Conservation (phyloP, 208 protist genomes). For the Leishmania major region DNA sequence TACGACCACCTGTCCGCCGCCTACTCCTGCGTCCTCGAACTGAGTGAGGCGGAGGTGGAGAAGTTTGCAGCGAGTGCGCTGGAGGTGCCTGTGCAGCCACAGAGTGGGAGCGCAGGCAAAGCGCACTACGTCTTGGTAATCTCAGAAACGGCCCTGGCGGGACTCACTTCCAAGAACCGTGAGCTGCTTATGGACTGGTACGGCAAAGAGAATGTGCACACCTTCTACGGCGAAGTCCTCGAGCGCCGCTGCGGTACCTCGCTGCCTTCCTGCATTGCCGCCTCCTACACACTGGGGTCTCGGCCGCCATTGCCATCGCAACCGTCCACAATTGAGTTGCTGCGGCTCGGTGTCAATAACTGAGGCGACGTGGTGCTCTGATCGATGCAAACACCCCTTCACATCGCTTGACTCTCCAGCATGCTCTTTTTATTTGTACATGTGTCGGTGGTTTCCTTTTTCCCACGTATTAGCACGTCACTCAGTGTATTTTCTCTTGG, state of each 20-base stretch:
- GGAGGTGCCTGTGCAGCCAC: slow-evolving; percentile 38
- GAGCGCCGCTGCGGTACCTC: slow-evolving; percentile 65
- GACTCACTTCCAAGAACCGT: slow-evolving; percentile 35
- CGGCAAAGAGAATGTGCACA: slow-evolving; percentile 57
- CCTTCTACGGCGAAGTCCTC: slow-evolving; percentile 62
- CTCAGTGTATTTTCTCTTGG: not conserved
- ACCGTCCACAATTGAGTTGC: slow-evolving; percentile 30
- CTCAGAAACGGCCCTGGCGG: slow-evolving; percentile 49
- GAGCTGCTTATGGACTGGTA: slow-evolving; percentile 57
- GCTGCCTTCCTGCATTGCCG: slow-evolving; percentile 49
- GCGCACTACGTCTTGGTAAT: slow-evolving; percentile 51
- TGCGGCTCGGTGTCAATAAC: slow-evolving; percentile 24
- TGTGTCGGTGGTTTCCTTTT: not conserved
- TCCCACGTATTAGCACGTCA: not conserved
- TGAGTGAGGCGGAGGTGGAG: slow-evolving; percentile 56
- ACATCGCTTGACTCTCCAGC: not conserved
- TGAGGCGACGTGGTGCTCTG: not conserved
- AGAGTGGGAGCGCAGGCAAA: not conserved
- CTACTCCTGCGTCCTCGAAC: slow-evolving; percentile 61
- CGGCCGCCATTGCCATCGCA: slow-evolving; percentile 37
- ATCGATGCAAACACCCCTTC: not conserved
- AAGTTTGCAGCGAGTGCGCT: slow-evolving; percentile 67
- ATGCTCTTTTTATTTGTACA: not conserved
- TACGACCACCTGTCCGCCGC: slow-evolving; percentile 53
- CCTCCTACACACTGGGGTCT: slow-evolving; percentile 51